Conservation (phyloP, 1,284 basidiomycete species). For the Cryptococcus sp. region DNA sequence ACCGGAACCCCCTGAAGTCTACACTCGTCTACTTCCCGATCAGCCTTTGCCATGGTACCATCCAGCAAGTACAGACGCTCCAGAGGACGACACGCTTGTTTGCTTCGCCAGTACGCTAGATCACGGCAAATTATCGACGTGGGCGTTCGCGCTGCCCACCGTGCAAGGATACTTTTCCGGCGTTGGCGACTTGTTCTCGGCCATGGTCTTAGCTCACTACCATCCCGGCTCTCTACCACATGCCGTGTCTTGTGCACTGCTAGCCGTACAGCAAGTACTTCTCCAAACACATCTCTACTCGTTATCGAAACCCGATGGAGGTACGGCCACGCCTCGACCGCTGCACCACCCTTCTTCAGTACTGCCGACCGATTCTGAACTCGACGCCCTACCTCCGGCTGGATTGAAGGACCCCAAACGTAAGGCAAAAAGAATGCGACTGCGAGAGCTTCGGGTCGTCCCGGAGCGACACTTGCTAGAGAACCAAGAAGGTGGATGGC, state of each 20-base stretch:
- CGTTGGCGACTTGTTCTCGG: conserved; percentile 94
- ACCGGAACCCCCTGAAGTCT: conserved; percentile 35
- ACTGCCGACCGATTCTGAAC: conserved; percentile 60
- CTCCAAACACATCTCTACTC: conserved; percentile 59
- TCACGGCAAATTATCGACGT: conserved; percentile 48
- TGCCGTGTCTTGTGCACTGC: conserved; percentile 65
- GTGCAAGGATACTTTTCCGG: conserved; percentile 92
- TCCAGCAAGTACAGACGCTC: conserved; percentile 7
- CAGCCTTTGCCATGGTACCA: conserved; percentile 33
- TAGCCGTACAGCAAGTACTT: conserved; percentile 80
- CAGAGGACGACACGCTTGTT: conserved; percentile 55
- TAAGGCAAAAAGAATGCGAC: conserved; percentile 65
- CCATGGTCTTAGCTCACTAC: conserved; percentile 82
- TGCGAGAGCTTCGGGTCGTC: conserved; percentile 72
- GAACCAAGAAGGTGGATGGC: conserved; percentile 32
- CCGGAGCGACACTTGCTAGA: conserved; percentile 55
- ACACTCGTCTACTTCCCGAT: conserved; percentile 28
- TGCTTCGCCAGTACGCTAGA: conserved; percentile 58
- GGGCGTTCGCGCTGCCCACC: conserved; percentile 68
- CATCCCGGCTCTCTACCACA: conserved; percentile 27
- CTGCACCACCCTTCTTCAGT: conserved; percentile 26
- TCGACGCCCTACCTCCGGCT: conserved; percentile 50
- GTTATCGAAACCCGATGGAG: conserved; percentile 10
- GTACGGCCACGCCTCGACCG: conserved; percentile 26
- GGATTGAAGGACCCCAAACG: conserved; percentile 56